Evolutionary conservation across 495 filamentous ascomycete species (phyloP), one percentile per base, ranked within the genome.

Genomic region (Aspergillus carlsbadensis): DNA sequence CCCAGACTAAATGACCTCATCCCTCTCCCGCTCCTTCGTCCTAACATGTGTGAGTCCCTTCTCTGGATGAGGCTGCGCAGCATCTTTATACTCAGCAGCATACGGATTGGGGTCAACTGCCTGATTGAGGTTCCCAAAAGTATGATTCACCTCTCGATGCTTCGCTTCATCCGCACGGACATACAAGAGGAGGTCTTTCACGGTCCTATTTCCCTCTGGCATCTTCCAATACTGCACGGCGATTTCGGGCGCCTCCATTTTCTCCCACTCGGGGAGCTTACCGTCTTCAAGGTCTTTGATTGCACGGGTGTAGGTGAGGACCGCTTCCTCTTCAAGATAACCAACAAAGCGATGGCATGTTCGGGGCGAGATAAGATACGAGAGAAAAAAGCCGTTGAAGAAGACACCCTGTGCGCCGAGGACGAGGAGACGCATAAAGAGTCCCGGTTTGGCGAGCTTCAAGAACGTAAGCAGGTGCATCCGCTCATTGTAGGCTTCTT

Each of bases 401-500:
- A 94, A 97, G 59, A 98, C 91, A 13, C 85, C 85, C 61, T 88
- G 85, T 1, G 92, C 90, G 7, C 84, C 91, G 31, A 97, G 79
- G 37, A 95, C 87, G 81, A 94, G 87, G 20, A 88, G 56, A 34
- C 86, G 85, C 92, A 96, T 96, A 79, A 96, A 93, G 79, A 81
- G 75, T 21, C 85, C 93, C 0, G 92, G 93, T 62, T 96, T 85
- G 52, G 87, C 88, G 76, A 98, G 85, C 71, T 96, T 92, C 63
- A 97, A 82, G 75, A 97, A 98, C 0, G 90, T 96, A 37, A 98
- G 76, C 1, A 98, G 84, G 60, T 98, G 93, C 90, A 98, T 97
- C 1, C 93, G 83, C 69, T 98, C 94, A 64, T 98, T 98, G 77
- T 89, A 96, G 44, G 85, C 86, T 71, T 98, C 94, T 70, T 97